phyloP scores from a whole-genome alignment of 2,329 filamentous ascomycete species.

The Colletotrichum tropicale region DNA sequence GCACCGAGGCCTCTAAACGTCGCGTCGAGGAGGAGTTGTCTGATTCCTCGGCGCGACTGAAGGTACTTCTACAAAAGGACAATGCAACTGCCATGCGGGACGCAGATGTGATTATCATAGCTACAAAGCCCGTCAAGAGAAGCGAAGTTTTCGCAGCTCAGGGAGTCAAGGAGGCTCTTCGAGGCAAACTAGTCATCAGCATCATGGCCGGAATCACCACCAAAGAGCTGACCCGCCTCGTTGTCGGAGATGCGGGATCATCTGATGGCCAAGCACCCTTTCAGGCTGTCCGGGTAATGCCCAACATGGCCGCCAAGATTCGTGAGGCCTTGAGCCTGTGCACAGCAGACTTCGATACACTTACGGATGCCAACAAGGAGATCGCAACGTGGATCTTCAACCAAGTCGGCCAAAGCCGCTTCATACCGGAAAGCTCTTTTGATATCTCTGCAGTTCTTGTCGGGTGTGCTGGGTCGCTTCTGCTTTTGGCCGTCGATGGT shows the following conservation, averaged over 20 bases:
- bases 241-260: fast-evolving
- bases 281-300: neutral
- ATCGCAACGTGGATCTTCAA: neutral
- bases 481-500: neutral
- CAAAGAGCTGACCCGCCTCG: neutral
- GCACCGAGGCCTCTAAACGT: neutral
- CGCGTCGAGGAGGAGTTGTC: neutral
- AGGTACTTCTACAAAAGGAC: neutral
- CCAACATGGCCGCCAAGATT: neutral
- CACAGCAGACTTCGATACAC: neutral
- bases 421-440: neutral
- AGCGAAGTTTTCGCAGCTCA: neutral
- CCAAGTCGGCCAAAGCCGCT: neutral
- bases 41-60: neutral
- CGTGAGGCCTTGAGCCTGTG: neutral
- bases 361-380: neutral
- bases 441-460: neutral
- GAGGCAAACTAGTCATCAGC: neutral
- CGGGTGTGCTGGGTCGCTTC: neutral
- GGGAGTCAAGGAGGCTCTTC: neutral
- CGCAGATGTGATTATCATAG: neutral
- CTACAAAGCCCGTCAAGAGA: neutral
- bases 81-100: neutral
- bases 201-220: neutral
- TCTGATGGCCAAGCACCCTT: neutral